These are phyloP conservation scores for Babesia bovis DNA, from an alignment of 169 alveolate species.

Conservation along the genomic window DNA sequence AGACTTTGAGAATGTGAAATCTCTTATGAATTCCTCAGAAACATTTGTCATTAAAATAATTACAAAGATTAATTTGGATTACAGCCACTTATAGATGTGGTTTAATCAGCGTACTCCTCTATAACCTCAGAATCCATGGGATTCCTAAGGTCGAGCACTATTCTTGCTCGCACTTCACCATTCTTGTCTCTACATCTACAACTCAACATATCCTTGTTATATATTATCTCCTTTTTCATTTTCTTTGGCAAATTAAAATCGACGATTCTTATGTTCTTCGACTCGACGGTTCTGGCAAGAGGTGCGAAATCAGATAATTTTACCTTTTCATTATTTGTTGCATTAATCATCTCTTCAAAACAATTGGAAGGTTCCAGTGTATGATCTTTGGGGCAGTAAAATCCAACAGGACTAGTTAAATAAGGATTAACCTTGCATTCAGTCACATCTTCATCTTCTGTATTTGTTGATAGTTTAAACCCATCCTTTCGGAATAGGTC, in stretches of 20 bases:
- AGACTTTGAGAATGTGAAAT: too few species aligned
- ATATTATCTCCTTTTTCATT: neutral
- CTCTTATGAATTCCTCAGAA: too few species aligned
- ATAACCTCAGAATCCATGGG: neutral
- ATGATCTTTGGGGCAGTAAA: slow-evolving; percentile 56
- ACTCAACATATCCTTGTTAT: neutral
- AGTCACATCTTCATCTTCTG: neutral
- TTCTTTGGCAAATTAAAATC: neutral
- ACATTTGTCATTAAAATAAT: too few species aligned
- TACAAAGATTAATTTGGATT: too few species aligned
- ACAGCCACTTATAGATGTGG: too few species aligned
- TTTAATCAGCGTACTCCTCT: neutral
- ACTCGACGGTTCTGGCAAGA: neutral
- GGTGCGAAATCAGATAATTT: slow-evolving; percentile 5
- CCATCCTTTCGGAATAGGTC: slow-evolving; percentile 23
- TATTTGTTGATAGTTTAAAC: neutral
- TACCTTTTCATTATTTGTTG: neutral
- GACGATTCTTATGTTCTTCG: neutral
- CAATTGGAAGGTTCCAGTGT: slow-evolving; percentile 49
- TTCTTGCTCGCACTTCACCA: slow-evolving; percentile 1
- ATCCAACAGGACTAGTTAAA: slow-evolving; percentile 45
- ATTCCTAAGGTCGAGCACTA: slow-evolving; percentile 1
- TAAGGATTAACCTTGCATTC: slow-evolving; percentile 38
- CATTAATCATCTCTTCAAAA: slow-evolving; percentile 13
- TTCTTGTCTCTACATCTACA: slow-evolving; percentile 17